Conservation (phyloP, 179 eudicot species). For the Gypsophila paniculata region DNA sequence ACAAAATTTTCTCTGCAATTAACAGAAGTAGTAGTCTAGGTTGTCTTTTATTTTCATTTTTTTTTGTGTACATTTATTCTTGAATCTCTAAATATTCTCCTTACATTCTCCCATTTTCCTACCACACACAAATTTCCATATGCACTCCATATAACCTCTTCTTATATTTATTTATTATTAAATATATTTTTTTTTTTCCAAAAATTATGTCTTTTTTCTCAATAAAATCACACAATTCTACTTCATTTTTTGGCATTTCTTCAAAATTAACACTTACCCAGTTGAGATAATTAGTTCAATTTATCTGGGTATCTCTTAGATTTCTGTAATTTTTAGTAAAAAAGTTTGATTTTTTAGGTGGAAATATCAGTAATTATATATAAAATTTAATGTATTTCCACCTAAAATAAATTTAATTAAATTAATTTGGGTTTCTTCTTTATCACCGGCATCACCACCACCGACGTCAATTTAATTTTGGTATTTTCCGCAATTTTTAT, state of each 20-base stretch:
- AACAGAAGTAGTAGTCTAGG: constrained; percentile 9
- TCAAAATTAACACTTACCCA: constrained; percentile 24
- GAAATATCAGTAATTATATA: background rate
- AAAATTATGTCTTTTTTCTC: constrained; percentile 10
- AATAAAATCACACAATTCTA: background rate
- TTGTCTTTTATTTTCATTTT: constrained; percentile 35
- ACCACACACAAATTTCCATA: background rate
- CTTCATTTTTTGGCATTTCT: constrained; percentile 15
- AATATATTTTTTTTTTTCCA: constrained; percentile 15
- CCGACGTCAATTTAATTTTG: background rate
- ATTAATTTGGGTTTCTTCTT: constrained; percentile 1
- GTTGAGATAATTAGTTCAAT: constrained; percentile 18
- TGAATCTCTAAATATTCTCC: constrained; percentile 42
- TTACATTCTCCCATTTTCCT: background rate
- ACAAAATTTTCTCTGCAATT: constrained; percentile 8
- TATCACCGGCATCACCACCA: background rate
- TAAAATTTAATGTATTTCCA: background rate
- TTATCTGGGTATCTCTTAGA: constrained; percentile 29
- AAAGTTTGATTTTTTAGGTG: constrained; percentile 4
- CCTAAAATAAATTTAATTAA: background rate
- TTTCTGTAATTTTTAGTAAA: constrained; percentile 12
- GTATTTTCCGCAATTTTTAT: constrained; percentile 10
- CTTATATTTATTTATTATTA: background rate
- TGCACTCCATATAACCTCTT: too few relatives aligned
- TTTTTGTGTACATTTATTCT: constrained; percentile 34